A percentile compares a stretch with the other conserved stretches of the same genome.
Evolutionary conservation across 1,139 yeast genomes (phyloP).

Genomic region (Meyerozyma smithsonii): DNA sequence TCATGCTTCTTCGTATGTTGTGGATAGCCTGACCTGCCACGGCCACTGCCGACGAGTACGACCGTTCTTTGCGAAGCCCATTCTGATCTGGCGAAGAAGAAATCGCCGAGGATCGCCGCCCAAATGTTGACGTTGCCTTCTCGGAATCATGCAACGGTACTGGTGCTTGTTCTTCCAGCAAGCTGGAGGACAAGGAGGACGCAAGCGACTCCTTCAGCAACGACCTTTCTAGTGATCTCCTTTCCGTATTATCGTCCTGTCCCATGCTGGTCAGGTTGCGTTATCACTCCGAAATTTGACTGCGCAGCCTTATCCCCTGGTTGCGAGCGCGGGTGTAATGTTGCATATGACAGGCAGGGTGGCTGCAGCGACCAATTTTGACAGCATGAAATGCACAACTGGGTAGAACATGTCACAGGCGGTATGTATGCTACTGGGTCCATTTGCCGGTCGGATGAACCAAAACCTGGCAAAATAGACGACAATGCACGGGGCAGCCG

Average conservation of each 20-base stretch:
- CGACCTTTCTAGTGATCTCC: background rate
- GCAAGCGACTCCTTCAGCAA: background rate
- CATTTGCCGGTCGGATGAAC: too few relatives aligned
- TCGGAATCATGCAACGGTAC: background rate
- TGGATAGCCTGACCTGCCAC: background rate
- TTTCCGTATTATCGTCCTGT: background rate
- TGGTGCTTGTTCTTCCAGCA: background rate
- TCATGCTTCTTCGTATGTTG: background rate
- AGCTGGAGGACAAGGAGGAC: background rate
- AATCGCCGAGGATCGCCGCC: background rate
- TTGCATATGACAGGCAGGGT: background rate
- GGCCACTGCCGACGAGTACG: slow-evolving; percentile 1
- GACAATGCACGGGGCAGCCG: too few relatives aligned
- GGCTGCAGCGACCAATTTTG: too few relatives aligned
- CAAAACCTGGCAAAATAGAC: too few relatives aligned
- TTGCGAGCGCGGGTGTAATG: background rate
- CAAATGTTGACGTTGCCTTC: background rate
- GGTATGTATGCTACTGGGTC: too few relatives aligned
- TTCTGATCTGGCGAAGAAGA: background rate
- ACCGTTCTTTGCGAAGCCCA: background rate
- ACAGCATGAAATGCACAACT: too few relatives aligned
- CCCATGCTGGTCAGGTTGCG: background rate
- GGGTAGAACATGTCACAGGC: too few relatives aligned
- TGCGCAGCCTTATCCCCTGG: background rate
- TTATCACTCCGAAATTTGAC: background rate